phyloP scores from a whole-genome alignment of 257 asterid species.

The Anisodus acutangulus region DNA sequence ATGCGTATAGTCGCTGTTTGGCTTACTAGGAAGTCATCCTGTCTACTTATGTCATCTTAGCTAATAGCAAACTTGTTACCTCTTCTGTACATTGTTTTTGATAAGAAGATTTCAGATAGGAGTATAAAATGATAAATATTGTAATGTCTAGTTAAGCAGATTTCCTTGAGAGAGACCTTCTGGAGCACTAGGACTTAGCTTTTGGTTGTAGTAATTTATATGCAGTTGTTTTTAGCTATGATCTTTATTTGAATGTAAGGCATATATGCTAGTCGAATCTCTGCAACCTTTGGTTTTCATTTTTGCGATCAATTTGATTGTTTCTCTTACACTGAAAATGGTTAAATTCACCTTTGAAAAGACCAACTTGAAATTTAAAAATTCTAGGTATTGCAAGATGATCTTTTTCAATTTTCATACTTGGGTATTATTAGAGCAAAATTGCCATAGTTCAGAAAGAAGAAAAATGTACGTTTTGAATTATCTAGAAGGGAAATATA shows the following conservation, averaged over 20 bases:
- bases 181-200: conserved; percentile 16
- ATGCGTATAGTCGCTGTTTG: conserved; percentile 49
- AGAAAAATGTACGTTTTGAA: neutral
- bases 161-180: conserved; percentile 31
- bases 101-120: conserved; percentile 39
- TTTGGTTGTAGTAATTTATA: neutral
- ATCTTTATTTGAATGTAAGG: neutral
- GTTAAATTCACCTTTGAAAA: neutral
- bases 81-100: conserved; percentile 74
- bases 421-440: neutral
- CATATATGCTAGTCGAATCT: neutral
- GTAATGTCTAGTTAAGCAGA: conserved; percentile 41
- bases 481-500: neutral
- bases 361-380: neutral
- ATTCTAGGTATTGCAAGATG: too few relatives aligned
- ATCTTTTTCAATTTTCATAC: neutral
- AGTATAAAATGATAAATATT: conserved; percentile 36
- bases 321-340: neutral
- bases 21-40: conserved; percentile 40
- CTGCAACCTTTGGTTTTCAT: neutral
- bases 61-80: conserved; percentile 36
- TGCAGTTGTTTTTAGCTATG: neutral
- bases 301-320: neutral
- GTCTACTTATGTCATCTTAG: conserved; percentile 43
- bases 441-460: neutral